Conservation (phyloP, 495 filamentous ascomycete genomes). For the Xylaria nigripes region DNA sequence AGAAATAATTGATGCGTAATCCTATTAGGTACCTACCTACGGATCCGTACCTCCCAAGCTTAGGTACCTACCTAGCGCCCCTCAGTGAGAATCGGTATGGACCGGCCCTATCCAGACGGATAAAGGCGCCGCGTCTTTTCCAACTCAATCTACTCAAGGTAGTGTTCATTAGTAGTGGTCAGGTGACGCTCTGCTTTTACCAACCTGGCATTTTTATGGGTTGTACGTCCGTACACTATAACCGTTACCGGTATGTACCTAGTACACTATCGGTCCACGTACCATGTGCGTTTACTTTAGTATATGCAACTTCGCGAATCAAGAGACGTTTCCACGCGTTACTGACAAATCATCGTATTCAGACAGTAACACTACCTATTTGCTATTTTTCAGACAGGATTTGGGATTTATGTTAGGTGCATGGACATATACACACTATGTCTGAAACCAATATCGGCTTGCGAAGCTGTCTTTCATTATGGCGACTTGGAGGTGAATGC, state of each 20-base stretch:
- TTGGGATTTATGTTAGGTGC: background rate
- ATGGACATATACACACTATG: background rate
- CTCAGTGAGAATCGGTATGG: background rate
- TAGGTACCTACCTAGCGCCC: background rate
- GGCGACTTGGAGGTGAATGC: background rate
- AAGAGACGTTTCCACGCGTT: background rate
- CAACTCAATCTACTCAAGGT: constrained; percentile 5
- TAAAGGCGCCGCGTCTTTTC: constrained; percentile 3
- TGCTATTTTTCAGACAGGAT: background rate
- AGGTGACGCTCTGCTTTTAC: constrained; percentile 5
- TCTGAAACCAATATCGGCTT: background rate
- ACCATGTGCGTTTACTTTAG: no score
- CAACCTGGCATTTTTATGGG: constrained; percentile 1
- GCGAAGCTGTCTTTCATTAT: background rate
- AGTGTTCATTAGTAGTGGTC: no score
- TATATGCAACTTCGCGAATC: no score
- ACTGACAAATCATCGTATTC: background rate
- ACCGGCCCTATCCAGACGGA: constrained; percentile 1
- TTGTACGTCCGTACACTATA: no score
- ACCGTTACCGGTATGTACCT: background rate
- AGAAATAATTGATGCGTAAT: background rate
- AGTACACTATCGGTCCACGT: no score
- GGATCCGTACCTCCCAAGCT: no score
- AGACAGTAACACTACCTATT: background rate
- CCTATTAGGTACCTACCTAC: no score